These are phyloP conservation scores for Gaeumannomyces sp. DNA, from an alignment of 2,329 filamentous ascomycete species.

Conservation along the genomic window DNA sequence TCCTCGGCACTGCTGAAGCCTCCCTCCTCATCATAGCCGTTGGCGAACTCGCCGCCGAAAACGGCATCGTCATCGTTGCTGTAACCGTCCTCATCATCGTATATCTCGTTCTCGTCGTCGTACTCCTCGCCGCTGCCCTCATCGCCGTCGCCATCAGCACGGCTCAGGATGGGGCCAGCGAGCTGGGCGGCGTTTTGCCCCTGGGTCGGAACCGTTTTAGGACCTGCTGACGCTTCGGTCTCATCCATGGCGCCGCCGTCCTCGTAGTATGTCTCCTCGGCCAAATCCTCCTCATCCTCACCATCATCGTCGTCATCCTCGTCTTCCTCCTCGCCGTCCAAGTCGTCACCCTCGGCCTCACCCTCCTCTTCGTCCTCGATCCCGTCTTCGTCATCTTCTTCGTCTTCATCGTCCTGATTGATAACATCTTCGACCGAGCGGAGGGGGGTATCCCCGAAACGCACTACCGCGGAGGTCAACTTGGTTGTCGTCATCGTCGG, in stretches of 20 bases:
- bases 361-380: conserved; percentile 11
- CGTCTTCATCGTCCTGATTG: conserved; percentile 10
- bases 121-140: neutral
- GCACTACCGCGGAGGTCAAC: conserved; percentile 5
- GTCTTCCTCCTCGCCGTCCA: conserved; percentile 6
- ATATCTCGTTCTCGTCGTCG: conserved; percentile 9
- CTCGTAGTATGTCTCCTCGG: conserved; percentile 3
- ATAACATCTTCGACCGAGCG: conserved; percentile 8
- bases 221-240: neutral
- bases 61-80: conserved; percentile 9
- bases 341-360: conserved; percentile 9
- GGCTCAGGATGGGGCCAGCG: neutral
- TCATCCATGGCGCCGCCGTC: neutral
- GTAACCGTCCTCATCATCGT: conserved; percentile 3
- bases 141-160: neutral
- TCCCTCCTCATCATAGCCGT: conserved; percentile 5
- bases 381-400: conserved; percentile 12
- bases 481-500: neutral
- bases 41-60: conserved; percentile 6
- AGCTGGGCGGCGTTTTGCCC: neutral
- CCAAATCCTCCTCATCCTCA: conserved; percentile 9
- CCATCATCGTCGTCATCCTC: conserved; percentile 10
- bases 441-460: neutral
- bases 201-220: neutral
- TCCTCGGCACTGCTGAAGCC: conserved; percentile 9